Percentiles rank a stretch among this genome's conserved stretches.
These are phyloP conservation scores for Calonectria pteridis DNA, from an alignment of 2,329 filamentous ascomycete species.

Conservation along the genomic window DNA sequence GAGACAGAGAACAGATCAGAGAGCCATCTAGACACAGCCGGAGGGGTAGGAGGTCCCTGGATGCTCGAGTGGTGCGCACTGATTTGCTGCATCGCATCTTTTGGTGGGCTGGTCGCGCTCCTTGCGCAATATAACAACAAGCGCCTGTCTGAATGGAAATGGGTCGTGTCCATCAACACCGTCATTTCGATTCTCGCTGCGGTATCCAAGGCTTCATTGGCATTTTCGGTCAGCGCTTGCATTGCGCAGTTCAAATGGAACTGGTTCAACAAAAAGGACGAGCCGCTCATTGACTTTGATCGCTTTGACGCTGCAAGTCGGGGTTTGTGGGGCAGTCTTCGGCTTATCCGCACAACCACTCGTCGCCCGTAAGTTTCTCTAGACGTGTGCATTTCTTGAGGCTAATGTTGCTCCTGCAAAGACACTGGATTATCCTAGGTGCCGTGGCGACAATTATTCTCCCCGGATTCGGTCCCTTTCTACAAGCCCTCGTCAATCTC, in stretches of 20 bases:
- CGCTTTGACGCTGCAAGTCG: conserved; percentile 33
- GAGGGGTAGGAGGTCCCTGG: neutral
- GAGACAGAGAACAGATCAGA: neutral
- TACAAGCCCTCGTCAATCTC: conserved; percentile 15
- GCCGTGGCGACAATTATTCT: conserved; percentile 17
- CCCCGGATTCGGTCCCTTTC: conserved; percentile 23
- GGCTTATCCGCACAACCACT: conserved; percentile 4
- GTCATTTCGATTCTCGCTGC: conserved; percentile 26
- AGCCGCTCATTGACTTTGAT: conserved; percentile 30
- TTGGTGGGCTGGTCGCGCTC: conserved; percentile 5
- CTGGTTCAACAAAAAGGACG: conserved; percentile 11
- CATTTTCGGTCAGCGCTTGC: conserved; percentile 23
- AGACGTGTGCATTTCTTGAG: neutral
- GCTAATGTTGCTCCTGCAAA: neutral
- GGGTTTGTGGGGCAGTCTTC: conserved; percentile 24
- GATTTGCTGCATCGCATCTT: neutral
- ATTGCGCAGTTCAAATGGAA: conserved; percentile 36
- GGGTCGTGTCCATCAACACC: conserved; percentile 24
- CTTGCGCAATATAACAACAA: neutral
- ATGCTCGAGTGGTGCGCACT: neutral
- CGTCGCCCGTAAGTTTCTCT: conserved; percentile 23
- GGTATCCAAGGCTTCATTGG: conserved; percentile 1
- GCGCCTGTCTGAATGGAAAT: conserved; percentile 27
- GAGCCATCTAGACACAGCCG: neutral
- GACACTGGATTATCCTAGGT: conserved; percentile 23